phyloP scores from a whole-genome alignment of 306 rosid genomes.

The Potentilla sterilis region DNA sequence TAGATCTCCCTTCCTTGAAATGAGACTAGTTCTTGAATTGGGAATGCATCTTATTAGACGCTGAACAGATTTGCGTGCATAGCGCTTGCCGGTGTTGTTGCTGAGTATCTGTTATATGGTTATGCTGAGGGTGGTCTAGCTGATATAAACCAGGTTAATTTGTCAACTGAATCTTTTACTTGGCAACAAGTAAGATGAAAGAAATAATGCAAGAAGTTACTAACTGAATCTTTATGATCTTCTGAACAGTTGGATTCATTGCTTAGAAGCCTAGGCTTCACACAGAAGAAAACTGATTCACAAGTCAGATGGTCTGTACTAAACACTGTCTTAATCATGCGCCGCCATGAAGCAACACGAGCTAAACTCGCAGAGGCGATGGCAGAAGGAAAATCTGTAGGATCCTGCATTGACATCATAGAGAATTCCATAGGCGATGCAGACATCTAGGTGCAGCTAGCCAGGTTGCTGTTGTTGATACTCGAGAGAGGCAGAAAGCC shows the following conservation, averaged over 20 bases:
- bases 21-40: constrained; percentile 16
- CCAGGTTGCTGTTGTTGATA: background rate
- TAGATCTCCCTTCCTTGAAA: constrained; percentile 12
- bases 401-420: constrained; percentile 67
- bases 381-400: constrained; percentile 66
- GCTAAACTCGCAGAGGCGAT: constrained; percentile 77
- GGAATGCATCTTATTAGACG: constrained; percentile 47
- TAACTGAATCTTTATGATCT: constrained; percentile 21
- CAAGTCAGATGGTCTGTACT: constrained; percentile 93
- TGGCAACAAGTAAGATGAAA: background rate
- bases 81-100: constrained; percentile 87
- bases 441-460: constrained; percentile 37
- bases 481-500: background rate
- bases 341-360: constrained; percentile 73
- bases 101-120: constrained; percentile 85
- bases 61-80: constrained; percentile 86
- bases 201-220: background rate
- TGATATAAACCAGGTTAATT: constrained; percentile 80
- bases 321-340: constrained; percentile 62
- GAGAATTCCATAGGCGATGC: constrained; percentile 55
- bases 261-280: constrained; percentile 69
- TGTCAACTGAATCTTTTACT: background rate
- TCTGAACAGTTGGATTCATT: constrained; percentile 58
- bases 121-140: constrained; percentile 89
- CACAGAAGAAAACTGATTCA: constrained; percentile 89